Conservation (phyloP, 2,329 filamentous ascomycete genomes). For the Xylariaceae sp. region DNA sequence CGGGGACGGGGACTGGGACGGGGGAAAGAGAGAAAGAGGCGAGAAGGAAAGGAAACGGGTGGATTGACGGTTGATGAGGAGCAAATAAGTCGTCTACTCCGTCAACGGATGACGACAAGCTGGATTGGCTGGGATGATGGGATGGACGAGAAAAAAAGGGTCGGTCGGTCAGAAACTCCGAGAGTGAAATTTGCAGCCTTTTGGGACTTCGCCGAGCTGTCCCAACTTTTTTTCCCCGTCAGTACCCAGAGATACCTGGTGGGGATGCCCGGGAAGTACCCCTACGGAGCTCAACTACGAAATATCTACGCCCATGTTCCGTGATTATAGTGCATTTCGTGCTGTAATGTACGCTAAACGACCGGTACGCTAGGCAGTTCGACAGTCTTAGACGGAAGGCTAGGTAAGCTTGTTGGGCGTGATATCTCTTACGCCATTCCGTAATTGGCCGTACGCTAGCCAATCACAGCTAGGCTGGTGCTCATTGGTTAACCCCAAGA, state of each 20-base stretch:
- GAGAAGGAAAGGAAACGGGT: background rate
- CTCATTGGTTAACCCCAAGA: background rate
- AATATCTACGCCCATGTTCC: background rate
- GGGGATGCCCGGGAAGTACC: background rate
- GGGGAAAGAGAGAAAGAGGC: background rate
- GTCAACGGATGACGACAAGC: conserved; percentile 17
- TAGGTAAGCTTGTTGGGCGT: background rate
- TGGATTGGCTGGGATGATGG: conserved; percentile 7
- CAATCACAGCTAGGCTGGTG: background rate
- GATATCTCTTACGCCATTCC: background rate
- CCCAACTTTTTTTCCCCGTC: conserved; percentile 26
- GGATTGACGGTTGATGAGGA: conserved; percentile 14
- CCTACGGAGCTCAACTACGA: background rate
- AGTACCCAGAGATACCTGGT: background rate
- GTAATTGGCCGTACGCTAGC: background rate
- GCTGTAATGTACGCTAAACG: background rate
- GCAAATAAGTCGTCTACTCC: conserved; percentile 3
- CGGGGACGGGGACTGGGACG: conserved; percentile 5
- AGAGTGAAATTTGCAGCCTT: conserved; percentile 31
- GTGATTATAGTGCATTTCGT: background rate
- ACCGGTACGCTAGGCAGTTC: no score
- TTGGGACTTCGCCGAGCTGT: conserved; percentile 20
- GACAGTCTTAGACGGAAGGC: background rate
- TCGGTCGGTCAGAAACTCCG: conserved; percentile 5
- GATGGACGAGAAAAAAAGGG: background rate